Percentiles rank a stretch among this genome's conserved stretches.
Conservation (phyloP, 306 rosid genomes). For the Vigna hirtella region DNA sequence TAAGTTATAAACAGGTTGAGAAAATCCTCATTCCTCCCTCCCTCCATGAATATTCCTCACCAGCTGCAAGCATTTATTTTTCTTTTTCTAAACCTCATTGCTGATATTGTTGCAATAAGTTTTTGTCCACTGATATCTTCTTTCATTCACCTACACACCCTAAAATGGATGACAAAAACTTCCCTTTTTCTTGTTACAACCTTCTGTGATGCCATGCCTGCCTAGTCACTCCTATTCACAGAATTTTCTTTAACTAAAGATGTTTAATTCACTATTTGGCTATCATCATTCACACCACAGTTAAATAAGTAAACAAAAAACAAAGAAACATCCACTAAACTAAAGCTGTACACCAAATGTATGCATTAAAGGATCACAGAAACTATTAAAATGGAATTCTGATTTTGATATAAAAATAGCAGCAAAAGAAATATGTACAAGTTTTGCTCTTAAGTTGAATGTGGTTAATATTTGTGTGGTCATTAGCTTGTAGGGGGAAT, state of each 20-base stretch:
- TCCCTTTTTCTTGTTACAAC: constrained; percentile 19
- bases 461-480: background rate
- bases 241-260: constrained; percentile 5
- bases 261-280: background rate
- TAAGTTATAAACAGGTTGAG: constrained; percentile 41
- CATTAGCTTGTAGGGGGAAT: background rate
- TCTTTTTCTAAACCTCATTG: background rate
- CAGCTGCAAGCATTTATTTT: constrained; percentile 23
- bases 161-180: background rate
- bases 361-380: background rate
- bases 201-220: background rate
- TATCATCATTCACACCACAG: background rate
- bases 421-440: too few relatives aligned
- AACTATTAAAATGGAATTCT: too few relatives aligned
- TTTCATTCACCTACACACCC: background rate
- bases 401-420: background rate
- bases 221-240: constrained; percentile 2
- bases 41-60: constrained; percentile 42
- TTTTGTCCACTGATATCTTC: background rate
- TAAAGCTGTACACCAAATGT: too few relatives aligned
- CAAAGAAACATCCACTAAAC: too few relatives aligned
- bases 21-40: constrained; percentile 28
- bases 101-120: constrained; percentile 5
- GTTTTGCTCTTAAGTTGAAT: too few relatives aligned
- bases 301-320: background rate